phyloP scores from a whole-genome alignment of 23 red algal genomes.

The Agarophyton chilense region DNA sequence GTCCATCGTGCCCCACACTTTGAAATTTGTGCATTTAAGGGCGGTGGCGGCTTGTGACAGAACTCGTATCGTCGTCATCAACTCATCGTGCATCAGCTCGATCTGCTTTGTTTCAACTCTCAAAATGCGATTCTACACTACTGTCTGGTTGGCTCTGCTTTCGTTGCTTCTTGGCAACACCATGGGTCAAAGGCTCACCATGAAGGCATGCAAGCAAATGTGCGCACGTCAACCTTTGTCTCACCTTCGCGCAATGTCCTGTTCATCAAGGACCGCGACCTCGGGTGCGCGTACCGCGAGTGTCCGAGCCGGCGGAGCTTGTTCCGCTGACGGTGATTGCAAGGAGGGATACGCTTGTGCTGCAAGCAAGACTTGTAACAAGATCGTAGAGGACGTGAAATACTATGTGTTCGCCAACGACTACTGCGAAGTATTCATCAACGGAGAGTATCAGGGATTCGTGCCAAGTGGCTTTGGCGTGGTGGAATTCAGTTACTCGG shows the following conservation, averaged over 20 bases:
- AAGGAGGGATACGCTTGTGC: background rate
- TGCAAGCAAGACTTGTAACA: slow-evolving; percentile 25
- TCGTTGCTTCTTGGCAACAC: background rate
- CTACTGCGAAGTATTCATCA: slow-evolving; percentile 22
- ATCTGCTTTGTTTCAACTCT: background rate
- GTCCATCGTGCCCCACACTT: no score
- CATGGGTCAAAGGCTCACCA: background rate
- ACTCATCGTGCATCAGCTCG: no score
- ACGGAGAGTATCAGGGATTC: slow-evolving; percentile 12
- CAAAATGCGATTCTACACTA: slow-evolving; percentile 23
- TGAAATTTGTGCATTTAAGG: no score
- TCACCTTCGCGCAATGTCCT: background rate
- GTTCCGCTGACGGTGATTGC: slow-evolving; percentile 7
- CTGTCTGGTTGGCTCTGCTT: background rate
- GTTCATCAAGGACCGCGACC: background rate
- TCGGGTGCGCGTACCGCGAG: background rate
- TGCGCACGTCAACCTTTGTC: background rate
- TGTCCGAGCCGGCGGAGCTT: background rate
- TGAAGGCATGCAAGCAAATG: slow-evolving; percentile 13
- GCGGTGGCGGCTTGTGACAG: no score
- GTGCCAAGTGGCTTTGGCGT: background rate
- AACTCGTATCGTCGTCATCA: no score
- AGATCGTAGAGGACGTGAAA: background rate
- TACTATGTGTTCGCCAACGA: slow-evolving; percentile 5
- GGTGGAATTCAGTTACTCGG: background rate